Percentiles rank a stretch among this genome's conserved stretches.
phyloP scores from a whole-genome alignment of 2,329 filamentous ascomycete species.

The Phialophora verrucosa region DNA sequence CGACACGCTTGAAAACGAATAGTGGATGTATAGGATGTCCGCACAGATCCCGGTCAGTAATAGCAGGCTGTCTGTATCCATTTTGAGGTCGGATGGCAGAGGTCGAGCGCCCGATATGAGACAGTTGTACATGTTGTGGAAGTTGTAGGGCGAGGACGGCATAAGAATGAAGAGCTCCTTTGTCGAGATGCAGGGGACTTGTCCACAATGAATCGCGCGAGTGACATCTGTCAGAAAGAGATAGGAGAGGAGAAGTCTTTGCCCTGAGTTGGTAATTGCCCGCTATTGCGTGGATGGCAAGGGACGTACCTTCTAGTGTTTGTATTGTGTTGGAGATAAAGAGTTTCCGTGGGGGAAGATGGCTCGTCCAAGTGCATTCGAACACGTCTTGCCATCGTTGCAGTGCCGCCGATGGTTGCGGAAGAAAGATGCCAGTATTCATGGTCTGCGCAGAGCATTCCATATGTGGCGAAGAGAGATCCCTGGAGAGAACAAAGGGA shows the following conservation, averaged over 20 bases:
- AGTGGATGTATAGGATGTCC: constrained; percentile 10
- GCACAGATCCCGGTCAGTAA: constrained; percentile 15
- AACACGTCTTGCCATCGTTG: constrained; percentile 3
- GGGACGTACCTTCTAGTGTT: no score
- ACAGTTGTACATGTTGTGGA: constrained; percentile 21
- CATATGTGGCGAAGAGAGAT: constrained; percentile 4
- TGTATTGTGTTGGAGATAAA: no score
- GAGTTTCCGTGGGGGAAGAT: no score
- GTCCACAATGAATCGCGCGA: constrained; percentile 16
- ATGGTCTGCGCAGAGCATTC: constrained; percentile 13
- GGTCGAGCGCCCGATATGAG: constrained; percentile 12
- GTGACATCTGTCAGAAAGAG: constrained; percentile 17
- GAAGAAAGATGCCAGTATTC: constrained; percentile 10
- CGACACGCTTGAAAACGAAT: neutral
- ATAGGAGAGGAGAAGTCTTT: constrained; percentile 9
- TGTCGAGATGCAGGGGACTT: constrained; percentile 13
- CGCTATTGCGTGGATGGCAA: no score
- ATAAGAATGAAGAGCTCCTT: constrained; percentile 23
- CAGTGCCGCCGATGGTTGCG: constrained; percentile 5
- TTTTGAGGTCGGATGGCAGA: constrained; percentile 18
- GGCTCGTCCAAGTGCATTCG: constrained; percentile 3
- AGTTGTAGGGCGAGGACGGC: constrained; percentile 20
- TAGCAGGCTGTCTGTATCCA: constrained; percentile 12
- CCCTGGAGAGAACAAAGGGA: no score
- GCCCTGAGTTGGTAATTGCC: neutral